Base-by-base conservation (phyloP, 2,329 filamentous ascomycete genomes). In the Fusarium circinatum region DNA sequence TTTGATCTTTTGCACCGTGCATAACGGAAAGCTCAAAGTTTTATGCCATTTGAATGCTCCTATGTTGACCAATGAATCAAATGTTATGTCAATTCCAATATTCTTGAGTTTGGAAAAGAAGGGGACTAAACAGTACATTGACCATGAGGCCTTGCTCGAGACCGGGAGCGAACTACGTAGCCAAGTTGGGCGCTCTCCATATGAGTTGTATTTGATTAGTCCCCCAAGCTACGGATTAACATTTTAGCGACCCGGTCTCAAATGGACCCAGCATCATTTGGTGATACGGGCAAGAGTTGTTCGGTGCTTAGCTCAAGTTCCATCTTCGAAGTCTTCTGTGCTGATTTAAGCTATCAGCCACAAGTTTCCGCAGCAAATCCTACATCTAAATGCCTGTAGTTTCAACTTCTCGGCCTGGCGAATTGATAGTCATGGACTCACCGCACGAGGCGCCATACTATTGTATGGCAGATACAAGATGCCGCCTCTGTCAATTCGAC, bases 41-140 rank as follows among this genome's bases (percentile, higher is more conserved):
- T 22, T 22, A 1, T 3, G 12, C 38, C 18, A 41, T 8, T 0
- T 8, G 8, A 22, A 2, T 6, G 12, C 7, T 22, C 12, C 12
- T 32, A 4, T 32, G 30, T 14, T 32, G 6, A 32, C 12, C 11
- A 32, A 32, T 32, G 26, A 24, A n/a, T n/a, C n/a, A n/a, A n/a
- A n/a, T n/a, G n/a, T n/a, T n/a, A n/a, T n/a, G n/a, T n/a, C n/a
- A n/a, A n/a, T n/a, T n/a, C n/a, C n/a, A n/a, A n/a, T n/a, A n/a
- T n/a, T n/a, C n/a, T n/a, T n/a, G n/a, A n/a, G n/a, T n/a, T n/a
- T 26, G 26, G 6, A 6, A 26, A 28, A 41, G 20, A 38, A 38
- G 8, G 8, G 14, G 20, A 15, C 17, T 10, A 10, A 18, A 41
- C 6, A 3, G 11, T 15, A n/a, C 20, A 22, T 41, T 8, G 20